phyloP scores from a whole-genome alignment of 192 early-diverging fungal species.

The Geosiphon pyriformis region DNA sequence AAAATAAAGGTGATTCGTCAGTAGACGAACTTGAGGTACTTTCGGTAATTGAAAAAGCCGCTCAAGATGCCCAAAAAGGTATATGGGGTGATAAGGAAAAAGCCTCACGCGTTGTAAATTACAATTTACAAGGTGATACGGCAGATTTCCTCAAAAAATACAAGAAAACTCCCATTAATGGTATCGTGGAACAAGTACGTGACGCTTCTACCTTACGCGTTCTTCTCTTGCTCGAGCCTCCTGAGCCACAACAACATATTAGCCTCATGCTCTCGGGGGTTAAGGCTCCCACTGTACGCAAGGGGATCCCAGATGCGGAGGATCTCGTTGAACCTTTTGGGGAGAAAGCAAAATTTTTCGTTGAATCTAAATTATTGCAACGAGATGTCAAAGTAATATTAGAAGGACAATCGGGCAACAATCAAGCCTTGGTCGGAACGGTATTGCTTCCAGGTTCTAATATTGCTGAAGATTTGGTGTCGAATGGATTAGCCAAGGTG shows the following conservation, averaged over 20 bases:
- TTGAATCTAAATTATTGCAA: constrained; percentile 85
- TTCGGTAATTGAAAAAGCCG: constrained; percentile 63
- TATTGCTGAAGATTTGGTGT: constrained; percentile 83
- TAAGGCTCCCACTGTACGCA: constrained; percentile 76
- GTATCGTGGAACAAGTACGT: constrained; percentile 94
- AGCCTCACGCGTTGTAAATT: constrained; percentile 46
- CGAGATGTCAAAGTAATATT: constrained; percentile 82
- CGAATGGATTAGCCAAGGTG: constrained; percentile 76
- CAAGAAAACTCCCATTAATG: constrained; percentile 76
- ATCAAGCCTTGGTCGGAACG: constrained; percentile 69
- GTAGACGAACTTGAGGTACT: constrained; percentile 45
- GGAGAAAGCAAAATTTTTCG: constrained; percentile 91
- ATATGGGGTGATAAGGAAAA: constrained; percentile 64
- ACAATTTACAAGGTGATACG: constrained; percentile 59
- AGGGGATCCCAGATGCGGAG: constrained; percentile 61
- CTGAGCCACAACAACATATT: constrained; percentile 62
- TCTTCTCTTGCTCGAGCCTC: constrained; percentile 54
- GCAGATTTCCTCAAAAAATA: constrained; percentile 68
- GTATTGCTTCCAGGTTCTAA: constrained; percentile 83
- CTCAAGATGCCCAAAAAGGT: constrained; percentile 64
- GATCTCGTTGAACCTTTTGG: constrained; percentile 83
- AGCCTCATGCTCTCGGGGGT: constrained; percentile 79
- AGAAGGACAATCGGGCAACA: constrained; percentile 64
- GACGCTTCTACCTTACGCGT: constrained; percentile 83
- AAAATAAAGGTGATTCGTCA: constrained; percentile 34